phyloP scores from a whole-genome alignment of 305 asterid species.

The Fraxinus platypoda region DNA sequence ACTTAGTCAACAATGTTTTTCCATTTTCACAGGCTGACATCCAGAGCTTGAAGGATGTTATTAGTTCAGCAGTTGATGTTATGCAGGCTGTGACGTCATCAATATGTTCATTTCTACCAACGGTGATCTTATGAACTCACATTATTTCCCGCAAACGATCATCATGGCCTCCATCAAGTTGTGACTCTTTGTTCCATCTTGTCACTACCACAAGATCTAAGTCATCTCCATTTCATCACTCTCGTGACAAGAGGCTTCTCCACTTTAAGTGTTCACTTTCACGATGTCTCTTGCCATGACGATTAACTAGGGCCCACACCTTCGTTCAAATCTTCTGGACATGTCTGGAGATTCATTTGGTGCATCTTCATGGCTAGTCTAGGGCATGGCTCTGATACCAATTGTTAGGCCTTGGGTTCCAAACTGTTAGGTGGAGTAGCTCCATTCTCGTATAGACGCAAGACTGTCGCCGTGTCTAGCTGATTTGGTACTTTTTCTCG shows the following conservation, averaged over 20 bases:
- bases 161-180: not conserved
- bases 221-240: not conserved
- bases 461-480: not conserved
- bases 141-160: not conserved
- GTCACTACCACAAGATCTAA: not conserved
- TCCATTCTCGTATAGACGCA: not conserved
- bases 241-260: not conserved
- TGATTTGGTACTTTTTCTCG: not conserved
- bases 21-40: conserved; percentile 53
- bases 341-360: not conserved
- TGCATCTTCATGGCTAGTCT: not conserved
- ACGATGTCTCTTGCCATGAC: not conserved
- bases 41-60: conserved; percentile 75
- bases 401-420: not conserved
- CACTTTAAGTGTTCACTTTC: not conserved
- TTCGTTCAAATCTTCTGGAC: not conserved
- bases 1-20: conserved; percentile 5
- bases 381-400: not conserved
- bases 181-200: not conserved
- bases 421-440: not conserved
- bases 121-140: conserved; percentile 39
- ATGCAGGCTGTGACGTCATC: conserved; percentile 76
- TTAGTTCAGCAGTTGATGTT: conserved; percentile 71
- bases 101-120: conserved; percentile 46
- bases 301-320: not conserved